A percentile compares a stretch with the other conserved stretches of the same genome.
These are phyloP conservation scores for Erodium trifolium DNA, from an alignment of 441 rosid species.

Conservation along the genomic window DNA sequence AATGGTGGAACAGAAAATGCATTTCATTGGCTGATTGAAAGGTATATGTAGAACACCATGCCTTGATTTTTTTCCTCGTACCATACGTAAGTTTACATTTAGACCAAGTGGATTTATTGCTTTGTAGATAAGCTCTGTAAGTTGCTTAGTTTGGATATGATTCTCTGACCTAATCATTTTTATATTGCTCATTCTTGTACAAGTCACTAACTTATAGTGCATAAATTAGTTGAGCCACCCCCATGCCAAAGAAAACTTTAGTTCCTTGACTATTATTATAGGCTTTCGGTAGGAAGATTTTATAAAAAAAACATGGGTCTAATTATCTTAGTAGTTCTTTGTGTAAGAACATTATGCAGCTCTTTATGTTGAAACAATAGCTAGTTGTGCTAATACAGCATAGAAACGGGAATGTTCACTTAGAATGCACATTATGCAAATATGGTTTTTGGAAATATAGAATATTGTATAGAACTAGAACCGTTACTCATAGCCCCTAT, in stretches of 20 bases:
- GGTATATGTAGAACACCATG: constrained; percentile 3
- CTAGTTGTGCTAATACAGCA: neutral
- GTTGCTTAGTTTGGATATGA: constrained; percentile 1
- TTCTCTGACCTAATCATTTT: neutral
- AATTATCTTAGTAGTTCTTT: neutral
- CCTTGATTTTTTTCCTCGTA: neutral
- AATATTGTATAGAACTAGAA: neutral
- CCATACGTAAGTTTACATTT: neutral
- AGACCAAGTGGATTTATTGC: neutral
- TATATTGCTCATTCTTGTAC: constrained; percentile 3
- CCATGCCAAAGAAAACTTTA: neutral
- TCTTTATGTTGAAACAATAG: neutral
- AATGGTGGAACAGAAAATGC: neutral
- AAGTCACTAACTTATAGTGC: neutral
- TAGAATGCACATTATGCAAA: neutral
- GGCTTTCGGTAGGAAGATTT: too few species aligned
- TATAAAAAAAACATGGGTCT: too few species aligned
- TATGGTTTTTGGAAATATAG: neutral
- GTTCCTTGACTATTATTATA: neutral
- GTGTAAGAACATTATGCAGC: neutral
- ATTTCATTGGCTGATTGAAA: neutral
- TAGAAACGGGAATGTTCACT: neutral
- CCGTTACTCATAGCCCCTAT: neutral
- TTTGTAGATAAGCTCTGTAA: too few species aligned
- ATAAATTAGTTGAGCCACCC: neutral